phyloP scores from a whole-genome alignment of 2,329 filamentous ascomycete genomes.

The Dactylellina drechsleri region DNA sequence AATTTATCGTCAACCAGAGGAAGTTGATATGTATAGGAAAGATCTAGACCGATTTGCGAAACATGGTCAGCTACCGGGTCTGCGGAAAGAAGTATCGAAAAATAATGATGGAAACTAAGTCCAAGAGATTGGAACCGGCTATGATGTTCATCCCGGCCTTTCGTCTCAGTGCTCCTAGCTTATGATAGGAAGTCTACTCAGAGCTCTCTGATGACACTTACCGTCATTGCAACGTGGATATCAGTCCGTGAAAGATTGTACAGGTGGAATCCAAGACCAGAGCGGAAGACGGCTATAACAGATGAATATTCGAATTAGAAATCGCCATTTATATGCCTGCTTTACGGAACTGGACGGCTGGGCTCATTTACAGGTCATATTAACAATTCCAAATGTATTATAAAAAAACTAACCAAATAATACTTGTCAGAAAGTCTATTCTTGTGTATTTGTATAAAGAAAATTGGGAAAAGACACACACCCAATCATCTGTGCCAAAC shows the following conservation, averaged over 20 bases:
- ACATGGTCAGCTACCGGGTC: neutral
- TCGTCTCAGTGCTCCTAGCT: neutral
- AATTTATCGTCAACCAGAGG: constrained; percentile 5
- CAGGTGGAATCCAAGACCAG: constrained; percentile 28
- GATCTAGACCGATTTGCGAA: neutral
- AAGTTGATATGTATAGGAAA: constrained; percentile 7
- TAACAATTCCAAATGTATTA: neutral
- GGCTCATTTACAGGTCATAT: neutral
- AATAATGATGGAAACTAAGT: neutral
- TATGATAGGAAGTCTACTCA: neutral
- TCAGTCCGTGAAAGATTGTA: constrained; percentile 17
- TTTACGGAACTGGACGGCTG: neutral
- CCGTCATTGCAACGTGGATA: constrained; percentile 6
- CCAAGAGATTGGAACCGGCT: neutral
- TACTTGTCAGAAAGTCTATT: neutral
- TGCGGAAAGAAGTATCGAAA: neutral
- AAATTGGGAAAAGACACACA: constrained; percentile 10
- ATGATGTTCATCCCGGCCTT: neutral
- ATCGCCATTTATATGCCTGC: neutral
- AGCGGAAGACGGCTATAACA: constrained; percentile 2
- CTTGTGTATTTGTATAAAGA: neutral
- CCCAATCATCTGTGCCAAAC: constrained; percentile 43
- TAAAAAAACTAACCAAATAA: constrained; percentile 1
- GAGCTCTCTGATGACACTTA: neutral
- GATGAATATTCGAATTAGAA: neutral